Evolutionary conservation across 2,329 filamentous ascomycete genomes (phyloP), one percentile per base, ranked within the genome.

Genomic region (Thelonectria blattea): DNA sequence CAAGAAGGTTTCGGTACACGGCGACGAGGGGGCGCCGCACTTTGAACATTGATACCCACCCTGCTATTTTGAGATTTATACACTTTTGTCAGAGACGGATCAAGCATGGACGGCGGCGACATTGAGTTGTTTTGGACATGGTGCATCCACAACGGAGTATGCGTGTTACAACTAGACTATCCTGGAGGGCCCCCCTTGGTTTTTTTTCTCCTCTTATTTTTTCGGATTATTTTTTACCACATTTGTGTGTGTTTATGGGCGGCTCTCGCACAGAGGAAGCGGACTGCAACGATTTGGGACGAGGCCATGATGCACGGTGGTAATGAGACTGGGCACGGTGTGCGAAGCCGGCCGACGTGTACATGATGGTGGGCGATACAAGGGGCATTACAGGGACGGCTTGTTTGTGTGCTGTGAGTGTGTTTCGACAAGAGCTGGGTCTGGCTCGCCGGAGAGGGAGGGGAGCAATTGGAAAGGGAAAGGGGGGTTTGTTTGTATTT

Each of bases 1-100:
- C 41, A 88, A 87, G 75, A 87, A 86, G 71, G 71, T 85, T 17
- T 64, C 75, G 41, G 68, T 78, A 51, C 72, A 76, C 61, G 74
- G 73, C 61, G 76, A 74, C 63, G 72, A 73, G 62, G 63, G 65
- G 59, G 62, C 50, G 64, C 68, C 66, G 27, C 61, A 63, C 45
- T 69, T 67, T 60, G 69, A 71, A 64, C 46, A 58, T 64, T 71
- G 63, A 71, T 68, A 65, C 65, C 68, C 69, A 55, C 56, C 56
- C 64, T 58, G 46, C 58, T 63, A 30, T 57, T 54, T 52, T 24
- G 22, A 24, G 63, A 64, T 60, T 56, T 52, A 57, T 56, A 65
- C 54, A 65, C 60, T 57, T 62, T 56, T 62, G 54, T 64, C 61
- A 56, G 52, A 65, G 53, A 61, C 50, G 58, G 52, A 64, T 43